Base-by-base conservation (phyloP, 148 eudicot genomes). In the Amaranthus hypochondriacus region DNA sequence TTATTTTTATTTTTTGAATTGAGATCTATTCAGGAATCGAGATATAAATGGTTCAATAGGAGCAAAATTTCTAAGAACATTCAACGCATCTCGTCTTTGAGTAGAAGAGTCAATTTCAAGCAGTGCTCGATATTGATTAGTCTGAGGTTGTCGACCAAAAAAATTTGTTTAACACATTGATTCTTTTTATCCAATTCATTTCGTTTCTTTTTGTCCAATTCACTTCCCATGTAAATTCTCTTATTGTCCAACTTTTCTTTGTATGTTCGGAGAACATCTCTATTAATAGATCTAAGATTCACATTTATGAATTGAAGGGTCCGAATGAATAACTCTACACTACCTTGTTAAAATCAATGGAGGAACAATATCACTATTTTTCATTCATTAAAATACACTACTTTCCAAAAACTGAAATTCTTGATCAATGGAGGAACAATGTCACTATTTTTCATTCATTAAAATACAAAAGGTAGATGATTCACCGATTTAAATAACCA, bases 361-460 rank as follows among this genome's bases (percentile, higher is more conserved):
- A 62, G 66, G 66, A 62, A 62, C 66, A 62, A 62, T 18, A 62
- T 62, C 66, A 62, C 66, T 10, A 62, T 62, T 62, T 62, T 18
- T 62, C 2, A 12, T 62, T 62, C 3, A 7, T 18, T 14, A 62
- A 18, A 6, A 62, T 14, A 62, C 66, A 5, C 18, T 57, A 57
- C 61, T 57, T 57, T 57, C 12, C 12, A 57, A 10, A 57, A 57
- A 6, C 15, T 11, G 2, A 58, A 58, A 58, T 58, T 58, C 62
- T 58, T 58, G 46, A 62, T 7, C 47, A 39, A 62, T 62, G 66
- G 66, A 62, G 66, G 66, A 62, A 62, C 66, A 62, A 62, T 18
- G 7, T 62, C 66, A 62, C 66, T 10, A 62, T 62, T 62, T 62
- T 18, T 62, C 2, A 12, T 62, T 62, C 3, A 7, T 18, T 14